Percentiles rank a stretch among this genome's conserved stretches.
Conservation (phyloP, 2,329 filamentous ascomycete genomes). For the Sarocladium kiliense region DNA sequence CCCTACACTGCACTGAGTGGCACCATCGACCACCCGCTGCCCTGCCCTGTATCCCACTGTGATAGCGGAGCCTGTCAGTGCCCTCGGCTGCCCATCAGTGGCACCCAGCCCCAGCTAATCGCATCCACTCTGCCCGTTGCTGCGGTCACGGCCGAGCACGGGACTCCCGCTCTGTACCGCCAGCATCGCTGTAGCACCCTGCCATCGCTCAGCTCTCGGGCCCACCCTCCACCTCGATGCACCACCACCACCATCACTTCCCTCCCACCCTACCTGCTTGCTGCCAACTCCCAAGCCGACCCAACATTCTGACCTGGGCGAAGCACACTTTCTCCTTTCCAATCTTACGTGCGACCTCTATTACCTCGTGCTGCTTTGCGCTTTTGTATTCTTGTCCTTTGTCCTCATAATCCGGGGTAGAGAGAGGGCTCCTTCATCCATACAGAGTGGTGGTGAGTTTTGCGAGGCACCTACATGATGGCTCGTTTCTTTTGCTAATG, state of each 20-base stretch:
- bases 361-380: background rate
- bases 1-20: background rate
- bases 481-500: conserved; percentile 1
- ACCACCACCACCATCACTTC: background rate
- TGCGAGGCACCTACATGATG: background rate
- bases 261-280: background rate
- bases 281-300: background rate
- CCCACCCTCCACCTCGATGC: background rate
- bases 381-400: background rate
- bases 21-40: conserved; percentile 1
- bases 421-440: background rate
- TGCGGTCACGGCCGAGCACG: conserved; percentile 8
- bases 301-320: background rate
- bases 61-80: background rate
- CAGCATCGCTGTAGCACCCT: background rate
- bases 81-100: background rate
- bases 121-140: conserved; percentile 8
- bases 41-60: background rate
- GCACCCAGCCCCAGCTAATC: background rate
- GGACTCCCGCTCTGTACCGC: conserved; percentile 2
- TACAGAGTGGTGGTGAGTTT: background rate
- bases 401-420: background rate
- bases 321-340: background rate
- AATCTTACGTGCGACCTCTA: background rate
- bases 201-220: conserved; percentile 6